Evolutionary conservation across 1,284 basidiomycete species (phyloP).

Genomic region (Sporisorium graminicola): DNA sequence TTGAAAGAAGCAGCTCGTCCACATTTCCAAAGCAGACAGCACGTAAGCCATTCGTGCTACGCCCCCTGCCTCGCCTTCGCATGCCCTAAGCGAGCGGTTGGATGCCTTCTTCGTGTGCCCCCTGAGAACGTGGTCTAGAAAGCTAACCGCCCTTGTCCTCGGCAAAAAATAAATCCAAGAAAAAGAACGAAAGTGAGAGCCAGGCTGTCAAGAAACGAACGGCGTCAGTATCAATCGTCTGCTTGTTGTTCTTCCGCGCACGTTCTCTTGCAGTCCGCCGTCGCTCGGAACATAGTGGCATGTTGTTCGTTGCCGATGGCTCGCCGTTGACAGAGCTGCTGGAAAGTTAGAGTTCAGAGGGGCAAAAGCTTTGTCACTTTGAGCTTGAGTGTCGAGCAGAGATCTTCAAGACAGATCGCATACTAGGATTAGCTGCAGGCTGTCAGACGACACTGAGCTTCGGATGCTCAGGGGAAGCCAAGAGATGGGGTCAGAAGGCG

Average conservation of each 20-base stretch:
- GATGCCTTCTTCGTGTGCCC: neutral
- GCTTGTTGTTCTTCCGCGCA: neutral
- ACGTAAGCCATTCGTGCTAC: no score
- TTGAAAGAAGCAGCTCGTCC: neutral
- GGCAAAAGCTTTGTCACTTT: neutral
- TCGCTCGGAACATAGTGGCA: no score
- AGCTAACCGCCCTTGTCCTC: neutral
- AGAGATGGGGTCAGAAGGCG: neutral
- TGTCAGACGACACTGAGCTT: neutral
- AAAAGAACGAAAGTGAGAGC: slow-evolving; percentile 1
- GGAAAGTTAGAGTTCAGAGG: neutral
- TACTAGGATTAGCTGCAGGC: neutral
- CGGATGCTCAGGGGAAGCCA: neutral
- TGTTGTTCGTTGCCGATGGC: neutral
- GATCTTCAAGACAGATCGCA: neutral
- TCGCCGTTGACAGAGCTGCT: neutral
- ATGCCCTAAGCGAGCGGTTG: slow-evolving; percentile 10
- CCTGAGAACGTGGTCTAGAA: slow-evolving; percentile 22
- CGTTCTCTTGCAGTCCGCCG: slow-evolving; percentile 5
- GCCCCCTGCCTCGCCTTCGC: no score
- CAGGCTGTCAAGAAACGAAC: slow-evolving; percentile 16
- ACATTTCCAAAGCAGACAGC: neutral
- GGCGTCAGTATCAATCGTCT: neutral
- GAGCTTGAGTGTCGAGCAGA: neutral
- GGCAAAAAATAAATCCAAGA: neutral